Percentiles rank a stretch among this genome's conserved stretches.
Evolutionary conservation across 768 basidiomycete genomes (phyloP).

Genomic region (Suillus subluteus): DNA sequence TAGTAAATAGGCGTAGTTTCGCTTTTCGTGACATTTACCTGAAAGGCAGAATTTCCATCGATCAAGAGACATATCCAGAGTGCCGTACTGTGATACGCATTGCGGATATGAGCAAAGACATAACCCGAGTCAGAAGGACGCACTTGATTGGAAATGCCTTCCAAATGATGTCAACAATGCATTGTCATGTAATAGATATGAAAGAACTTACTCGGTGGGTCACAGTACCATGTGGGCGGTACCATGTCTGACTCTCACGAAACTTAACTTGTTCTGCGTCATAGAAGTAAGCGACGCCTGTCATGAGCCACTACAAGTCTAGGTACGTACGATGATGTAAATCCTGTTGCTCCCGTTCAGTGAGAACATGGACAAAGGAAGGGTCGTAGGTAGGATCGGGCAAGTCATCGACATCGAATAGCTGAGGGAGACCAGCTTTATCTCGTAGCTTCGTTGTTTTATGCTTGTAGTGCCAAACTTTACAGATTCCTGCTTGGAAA

Average conservation of each 20-base stretch:
- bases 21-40: slow-evolving; percentile 41
- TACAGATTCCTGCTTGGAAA: slow-evolving; percentile 55
- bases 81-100: slow-evolving; percentile 50
- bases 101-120: not conserved
- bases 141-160: slow-evolving; percentile 72
- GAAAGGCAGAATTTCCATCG: slow-evolving; percentile 82
- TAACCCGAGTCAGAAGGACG: not conserved
- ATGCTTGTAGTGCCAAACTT: slow-evolving; percentile 77
- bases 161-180: slow-evolving; percentile 12
- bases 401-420: slow-evolving; percentile 77
- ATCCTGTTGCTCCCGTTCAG: slow-evolving; percentile 63
- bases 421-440: slow-evolving; percentile 64
- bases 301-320: not conserved
- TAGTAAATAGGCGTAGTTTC: slow-evolving; percentile 7
- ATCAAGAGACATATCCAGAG: slow-evolving; percentile 73
- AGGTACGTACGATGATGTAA: slow-evolving; percentile 61
- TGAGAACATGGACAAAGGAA: slow-evolving; percentile 73
- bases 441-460: slow-evolving; percentile 59
- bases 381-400: slow-evolving; percentile 77
- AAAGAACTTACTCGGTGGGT: slow-evolving; percentile 64
- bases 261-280: slow-evolving; percentile 68
- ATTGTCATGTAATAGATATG: slow-evolving; percentile 4
- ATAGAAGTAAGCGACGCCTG: slow-evolving; percentile 12
- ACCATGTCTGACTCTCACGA: slow-evolving; percentile 79
- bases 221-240: slow-evolving; percentile 81